Evolutionary conservation across 768 basidiomycete species (phyloP), one percentile per base, ranked within the genome.

Genomic region (Serendipita vermifera): DNA sequence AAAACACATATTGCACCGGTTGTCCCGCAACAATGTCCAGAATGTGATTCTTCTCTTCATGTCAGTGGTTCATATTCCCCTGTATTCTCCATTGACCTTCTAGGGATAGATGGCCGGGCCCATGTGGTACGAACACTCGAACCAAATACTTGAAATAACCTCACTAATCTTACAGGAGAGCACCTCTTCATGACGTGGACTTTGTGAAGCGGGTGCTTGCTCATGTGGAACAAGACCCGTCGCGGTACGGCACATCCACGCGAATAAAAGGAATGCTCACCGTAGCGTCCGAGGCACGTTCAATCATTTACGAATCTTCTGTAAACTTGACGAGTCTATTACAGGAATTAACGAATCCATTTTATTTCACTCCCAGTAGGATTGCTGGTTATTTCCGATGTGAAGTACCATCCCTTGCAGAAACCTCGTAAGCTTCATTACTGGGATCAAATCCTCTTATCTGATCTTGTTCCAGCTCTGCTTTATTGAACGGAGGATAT

Each of bases 181-280:
- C 15, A 1, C 79, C 84, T 1, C 69, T 99, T 22, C 96, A 99
- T 64, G 77, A 91, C 64, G 62, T 71, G 1, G 73, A 72, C 4
- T 99, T 97, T 62, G 75, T 90, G 3, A 66, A 70, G n/a, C 78
- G 79, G 60, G 82, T 94, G 13, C 71, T 96, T 29, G 72, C 77
- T 20, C 86, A 92, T 63, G 71, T 93, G 11, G 79, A 83, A 57
- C 68, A 66, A 14, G 77, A 83, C 59, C 66, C 77, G 59, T 72
- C 73, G 36, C 75, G 75, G 36, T 97, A 92, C 64, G 83, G 84
- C 7, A 97, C 93, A 0, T 75, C 78, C 14, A 62, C 77, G 0
- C 76, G 96, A 55, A 97, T 99, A 84, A 86, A 83, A 68, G 96
- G 96, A 1, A 98, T 99, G 96, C 71, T 98, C 41, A 82, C 85